Evolutionary conservation across 2,329 filamentous ascomycete genomes (phyloP), one percentile per base, ranked within the genome.

Genomic region (Fusarium nanum): DNA sequence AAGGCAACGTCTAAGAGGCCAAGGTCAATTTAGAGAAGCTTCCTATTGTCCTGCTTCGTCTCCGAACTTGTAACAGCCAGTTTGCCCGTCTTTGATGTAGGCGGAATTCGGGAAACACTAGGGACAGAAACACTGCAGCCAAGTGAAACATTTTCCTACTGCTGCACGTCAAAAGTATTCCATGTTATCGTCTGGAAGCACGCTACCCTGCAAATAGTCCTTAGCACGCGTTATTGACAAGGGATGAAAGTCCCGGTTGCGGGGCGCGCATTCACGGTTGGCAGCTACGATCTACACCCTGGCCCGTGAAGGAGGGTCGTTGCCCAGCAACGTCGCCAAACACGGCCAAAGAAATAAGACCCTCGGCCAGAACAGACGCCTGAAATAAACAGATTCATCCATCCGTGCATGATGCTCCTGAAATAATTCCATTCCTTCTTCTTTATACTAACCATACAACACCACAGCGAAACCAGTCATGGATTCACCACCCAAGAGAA

Each of bases 401-500:
- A 73, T 64, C 62, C 62, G 68, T 60, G 60, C 69, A 69, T 67
- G 65, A 78, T 78, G 76, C 71, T 60, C 72, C 64, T 46, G 62
- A 65, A 60, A 58, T 69, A 45, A 64, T 47, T 53, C 45, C 52
- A 67, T 66, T 49, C 56, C 69, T 63, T 49, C 25, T 61, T 67
- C 48, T 68, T 48, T 52, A 70, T 73, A 73, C 75, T 77, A 76
- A 76, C 73, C 34, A n/a, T 50, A 49, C 49, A 54, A 58, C 30
- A 42, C 66, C 57, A 68, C 64, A 62, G 70, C 46, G 57, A 66
- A 63, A 57, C 53, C 20, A 56, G 81, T 54, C 68, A 88, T 89
- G 86, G 85, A 87, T 70, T 88, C 86, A 62, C 87, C 87, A 54
- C 87, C 87, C 37, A 88, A 88, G 79, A 85, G 87, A 69, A 83